Evolutionary conservation across 148 eudicot genomes (phyloP).

Genomic region (Tetragonia tetragonoides): DNA sequence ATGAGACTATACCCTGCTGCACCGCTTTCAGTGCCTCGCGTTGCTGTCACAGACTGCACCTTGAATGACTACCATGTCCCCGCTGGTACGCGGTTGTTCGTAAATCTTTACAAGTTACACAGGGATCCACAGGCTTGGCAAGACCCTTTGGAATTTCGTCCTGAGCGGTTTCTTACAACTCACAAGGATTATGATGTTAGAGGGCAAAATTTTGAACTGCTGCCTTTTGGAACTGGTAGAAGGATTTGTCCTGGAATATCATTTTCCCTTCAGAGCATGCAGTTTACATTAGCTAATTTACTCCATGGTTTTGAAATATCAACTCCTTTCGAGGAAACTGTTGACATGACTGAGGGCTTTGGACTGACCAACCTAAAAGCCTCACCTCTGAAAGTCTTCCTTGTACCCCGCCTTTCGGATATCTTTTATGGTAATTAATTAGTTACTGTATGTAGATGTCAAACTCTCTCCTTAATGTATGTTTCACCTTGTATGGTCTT

Average conservation of each 20-base stretch:
- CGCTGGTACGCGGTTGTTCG: slow-evolving; percentile 13
- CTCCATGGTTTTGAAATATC: too few species aligned
- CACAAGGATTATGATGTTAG: slow-evolving; percentile 24
- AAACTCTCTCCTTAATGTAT: too few species aligned
- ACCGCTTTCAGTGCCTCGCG: neutral
- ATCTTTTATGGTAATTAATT: neutral
- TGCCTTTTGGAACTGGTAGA: slow-evolving; percentile 35
- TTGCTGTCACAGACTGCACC: slow-evolving; percentile 9
- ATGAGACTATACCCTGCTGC: slow-evolving; percentile 11
- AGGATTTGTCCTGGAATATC: slow-evolving; percentile 12
- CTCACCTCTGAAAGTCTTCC: slow-evolving; percentile 25
- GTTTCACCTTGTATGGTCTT: too few species aligned
- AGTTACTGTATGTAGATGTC: neutral
- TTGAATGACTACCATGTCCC: slow-evolving; percentile 23
- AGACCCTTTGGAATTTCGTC: slow-evolving; percentile 19
- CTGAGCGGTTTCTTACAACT: slow-evolving; percentile 25
- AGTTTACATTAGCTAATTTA: too few species aligned
- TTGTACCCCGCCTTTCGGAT: slow-evolving; percentile 25
- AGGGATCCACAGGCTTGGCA: slow-evolving; percentile 26
- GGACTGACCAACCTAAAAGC: slow-evolving; percentile 27
- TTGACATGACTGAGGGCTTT: slow-evolving; percentile 19
- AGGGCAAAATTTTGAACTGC: slow-evolving; percentile 22
- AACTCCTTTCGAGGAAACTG: too few species aligned
- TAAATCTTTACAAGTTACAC: slow-evolving; percentile 30
- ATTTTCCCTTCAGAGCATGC: too few species aligned